Evolutionary conservation across 805 yeast species (phyloP).

Genomic region (Saturnispora sanitii): DNA sequence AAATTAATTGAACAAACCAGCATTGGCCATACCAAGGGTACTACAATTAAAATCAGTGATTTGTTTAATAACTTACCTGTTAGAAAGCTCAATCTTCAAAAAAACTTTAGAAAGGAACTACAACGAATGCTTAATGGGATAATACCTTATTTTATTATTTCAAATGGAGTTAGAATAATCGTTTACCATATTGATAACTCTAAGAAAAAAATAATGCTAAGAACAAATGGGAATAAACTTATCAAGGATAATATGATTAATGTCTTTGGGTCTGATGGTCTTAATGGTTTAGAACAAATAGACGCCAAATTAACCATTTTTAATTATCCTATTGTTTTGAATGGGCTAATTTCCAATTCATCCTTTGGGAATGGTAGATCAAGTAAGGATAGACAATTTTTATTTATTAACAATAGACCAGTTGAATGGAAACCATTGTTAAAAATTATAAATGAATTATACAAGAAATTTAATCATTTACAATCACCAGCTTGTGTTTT

Average conservation of each 20-base stretch:
- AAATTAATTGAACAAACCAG: slow-evolving; percentile 27
- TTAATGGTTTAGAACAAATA: slow-evolving; percentile 47
- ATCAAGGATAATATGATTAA: slow-evolving; percentile 51
- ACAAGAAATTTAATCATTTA: slow-evolving; percentile 56
- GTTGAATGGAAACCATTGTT: slow-evolving; percentile 44
- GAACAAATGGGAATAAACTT: slow-evolving; percentile 43
- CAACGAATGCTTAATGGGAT: slow-evolving; percentile 52
- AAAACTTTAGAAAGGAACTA: slow-evolving; percentile 62
- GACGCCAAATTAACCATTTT: slow-evolving; percentile 29
- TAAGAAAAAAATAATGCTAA: slow-evolving; percentile 44
- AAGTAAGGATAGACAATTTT: slow-evolving; percentile 62
- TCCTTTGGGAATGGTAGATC: slow-evolving; percentile 74
- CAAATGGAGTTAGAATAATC: slow-evolving; percentile 46
- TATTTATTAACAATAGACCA: slow-evolving; percentile 73
- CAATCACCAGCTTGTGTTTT: slow-evolving; percentile 67
- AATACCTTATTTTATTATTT: slow-evolving; percentile 59
- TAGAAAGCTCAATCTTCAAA: slow-evolving; percentile 60
- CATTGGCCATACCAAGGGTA: slow-evolving; percentile 57
- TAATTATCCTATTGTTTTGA: slow-evolving; percentile 30
- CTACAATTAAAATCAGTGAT: slow-evolving; percentile 46
- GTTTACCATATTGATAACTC: slow-evolving; percentile 45
- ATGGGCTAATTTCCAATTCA: slow-evolving; percentile 65
- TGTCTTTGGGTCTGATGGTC: slow-evolving; percentile 61
- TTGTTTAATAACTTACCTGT: slow-evolving; percentile 73
- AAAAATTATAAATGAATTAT: slow-evolving; percentile 62